Evolutionary conservation across 768 basidiomycete genomes (phyloP).

Genomic region (Crepidotus variabilis): DNA sequence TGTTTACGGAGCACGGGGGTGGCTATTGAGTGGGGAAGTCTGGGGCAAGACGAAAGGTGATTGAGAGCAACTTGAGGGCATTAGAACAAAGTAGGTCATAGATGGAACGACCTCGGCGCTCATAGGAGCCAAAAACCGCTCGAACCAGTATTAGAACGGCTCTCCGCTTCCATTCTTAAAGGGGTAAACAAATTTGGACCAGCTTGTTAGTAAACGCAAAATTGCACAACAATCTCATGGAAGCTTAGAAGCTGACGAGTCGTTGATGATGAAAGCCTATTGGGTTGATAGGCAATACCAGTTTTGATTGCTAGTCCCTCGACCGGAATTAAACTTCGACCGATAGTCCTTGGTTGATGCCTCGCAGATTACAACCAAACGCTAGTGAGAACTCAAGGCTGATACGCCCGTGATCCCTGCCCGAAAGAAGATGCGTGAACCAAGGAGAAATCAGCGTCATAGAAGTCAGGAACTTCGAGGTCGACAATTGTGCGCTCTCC

Average conservation of each 20-base stretch:
- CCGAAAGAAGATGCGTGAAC: slow-evolving; percentile 13
- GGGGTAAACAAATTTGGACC: not conserved
- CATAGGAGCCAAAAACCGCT: not conserved
- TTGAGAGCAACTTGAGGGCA: not conserved
- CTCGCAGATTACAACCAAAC: no score
- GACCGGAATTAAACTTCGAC: no score
- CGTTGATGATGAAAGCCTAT: no score
- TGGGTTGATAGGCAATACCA: no score
- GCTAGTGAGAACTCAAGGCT: no score
- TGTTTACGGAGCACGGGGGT: not conserved
- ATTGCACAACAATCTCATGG: no score
- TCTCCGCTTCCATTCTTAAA: not conserved
- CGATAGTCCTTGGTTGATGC: no score
- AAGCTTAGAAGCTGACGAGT: no score
- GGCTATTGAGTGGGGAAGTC: not conserved
- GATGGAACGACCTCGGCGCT: not conserved
- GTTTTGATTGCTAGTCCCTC: no score
- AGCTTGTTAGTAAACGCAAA: no score
- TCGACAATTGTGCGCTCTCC: not conserved
- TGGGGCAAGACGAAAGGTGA: not conserved
- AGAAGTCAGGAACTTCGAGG: not conserved
- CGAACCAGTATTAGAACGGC: not conserved
- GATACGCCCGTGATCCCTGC: not conserved
- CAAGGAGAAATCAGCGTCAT: slow-evolving; percentile 4
- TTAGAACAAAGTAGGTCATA: not conserved